Conservation (phyloP, 768 basidiomycete species). For the Suillus variegatus region DNA sequence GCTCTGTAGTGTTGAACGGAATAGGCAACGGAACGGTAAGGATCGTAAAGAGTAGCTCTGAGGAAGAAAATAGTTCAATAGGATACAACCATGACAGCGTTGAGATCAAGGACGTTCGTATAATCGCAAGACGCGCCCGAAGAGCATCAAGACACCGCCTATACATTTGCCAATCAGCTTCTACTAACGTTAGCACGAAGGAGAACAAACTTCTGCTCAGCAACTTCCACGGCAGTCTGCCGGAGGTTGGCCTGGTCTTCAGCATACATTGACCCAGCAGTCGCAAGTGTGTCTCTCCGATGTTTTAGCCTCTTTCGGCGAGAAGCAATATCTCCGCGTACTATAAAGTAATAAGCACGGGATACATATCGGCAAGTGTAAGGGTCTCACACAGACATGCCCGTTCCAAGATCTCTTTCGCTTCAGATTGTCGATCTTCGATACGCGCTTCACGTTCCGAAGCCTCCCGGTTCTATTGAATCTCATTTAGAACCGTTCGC, state of each 20-base stretch:
- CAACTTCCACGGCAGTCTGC: constrained; percentile 34
- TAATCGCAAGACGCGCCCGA: constrained; percentile 48
- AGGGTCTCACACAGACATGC: constrained; percentile 47
- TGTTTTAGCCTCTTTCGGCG: constrained; percentile 45
- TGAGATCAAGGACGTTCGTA: constrained; percentile 66
- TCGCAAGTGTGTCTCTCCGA: constrained; percentile 47
- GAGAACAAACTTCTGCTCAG: constrained; percentile 39
- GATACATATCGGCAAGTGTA: constrained; percentile 20
- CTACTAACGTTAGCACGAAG: constrained; percentile 1
- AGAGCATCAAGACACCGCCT: constrained; percentile 53
- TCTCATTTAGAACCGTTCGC: constrained; percentile 25
- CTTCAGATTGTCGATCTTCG: constrained; percentile 47
- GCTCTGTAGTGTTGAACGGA: constrained; percentile 69
- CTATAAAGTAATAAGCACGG: constrained; percentile 31
- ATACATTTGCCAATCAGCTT: constrained; percentile 7
- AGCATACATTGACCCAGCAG: constrained; percentile 43
- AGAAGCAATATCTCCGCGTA: constrained; percentile 41
- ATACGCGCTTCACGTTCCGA: constrained; percentile 64
- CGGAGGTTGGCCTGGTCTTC: constrained; percentile 29
- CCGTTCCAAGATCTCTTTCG: constrained; percentile 41
- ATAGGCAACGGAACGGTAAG: constrained; percentile 89
- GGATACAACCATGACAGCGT: constrained; percentile 81
- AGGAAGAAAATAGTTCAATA: constrained; percentile 81
- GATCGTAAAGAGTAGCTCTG: constrained; percentile 89
- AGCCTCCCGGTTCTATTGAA: constrained; percentile 63